phyloP scores from a whole-genome alignment of 2,329 filamentous ascomycete species.

The Cytospora leucostoma region DNA sequence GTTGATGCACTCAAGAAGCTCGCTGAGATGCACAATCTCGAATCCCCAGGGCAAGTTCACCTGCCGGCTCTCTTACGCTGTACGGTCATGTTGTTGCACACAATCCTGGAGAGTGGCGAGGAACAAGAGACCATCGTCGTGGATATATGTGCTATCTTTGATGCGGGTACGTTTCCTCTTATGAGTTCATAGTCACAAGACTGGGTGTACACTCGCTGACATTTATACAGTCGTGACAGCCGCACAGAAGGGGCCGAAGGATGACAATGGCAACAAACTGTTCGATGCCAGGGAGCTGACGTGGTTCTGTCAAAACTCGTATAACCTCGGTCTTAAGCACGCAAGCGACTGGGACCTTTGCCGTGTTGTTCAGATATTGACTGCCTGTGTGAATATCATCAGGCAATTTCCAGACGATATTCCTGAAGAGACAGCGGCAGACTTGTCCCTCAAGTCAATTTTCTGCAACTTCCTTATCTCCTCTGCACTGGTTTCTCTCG shows the following conservation, averaged over 20 bases:
- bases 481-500: slow-evolving; percentile 52
- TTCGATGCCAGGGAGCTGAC: slow-evolving; percentile 70
- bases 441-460: slow-evolving; percentile 60
- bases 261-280: slow-evolving; percentile 44
- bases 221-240: slow-evolving; percentile 43
- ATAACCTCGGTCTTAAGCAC: slow-evolving; percentile 72
- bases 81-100: slow-evolving; percentile 52
- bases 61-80: slow-evolving; percentile 66
- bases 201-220: slow-evolving; percentile 2
- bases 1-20: slow-evolving; percentile 61
- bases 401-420: slow-evolving; percentile 52
- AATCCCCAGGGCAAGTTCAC: slow-evolving; percentile 52
- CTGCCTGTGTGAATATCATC: slow-evolving; percentile 54
- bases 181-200: neutral
- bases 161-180: slow-evolving; percentile 40
- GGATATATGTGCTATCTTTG: slow-evolving; percentile 57
- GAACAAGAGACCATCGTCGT: slow-evolving; percentile 35
- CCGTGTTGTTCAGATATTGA: slow-evolving; percentile 58
- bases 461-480: slow-evolving; percentile 71
- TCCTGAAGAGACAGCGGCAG: slow-evolving; percentile 42
- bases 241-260: slow-evolving; percentile 42
- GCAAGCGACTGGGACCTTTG: slow-evolving; percentile 55
- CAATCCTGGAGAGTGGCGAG: slow-evolving; percentile 41
- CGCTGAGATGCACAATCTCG: slow-evolving; percentile 55
- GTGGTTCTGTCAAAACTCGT: slow-evolving; percentile 83